These are phyloP conservation scores for Monosporozyma aerobia DNA, from an alignment of 805 yeast species.

Conservation along the genomic window DNA sequence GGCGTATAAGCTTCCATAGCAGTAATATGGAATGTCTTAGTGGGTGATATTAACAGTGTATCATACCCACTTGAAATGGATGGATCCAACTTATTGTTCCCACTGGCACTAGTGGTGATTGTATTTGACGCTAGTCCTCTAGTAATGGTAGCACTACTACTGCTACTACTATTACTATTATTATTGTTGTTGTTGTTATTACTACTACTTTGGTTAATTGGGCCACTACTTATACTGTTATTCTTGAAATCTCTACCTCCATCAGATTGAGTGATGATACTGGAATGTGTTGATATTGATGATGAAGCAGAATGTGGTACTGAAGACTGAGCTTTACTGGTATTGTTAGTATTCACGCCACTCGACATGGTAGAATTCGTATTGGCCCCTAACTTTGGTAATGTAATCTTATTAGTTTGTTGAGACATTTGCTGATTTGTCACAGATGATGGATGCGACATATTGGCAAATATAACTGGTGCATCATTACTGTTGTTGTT, in stretches of 20 bases:
- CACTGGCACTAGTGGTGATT: neutral
- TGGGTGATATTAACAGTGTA: slow-evolving; percentile 28
- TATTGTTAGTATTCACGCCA: neutral
- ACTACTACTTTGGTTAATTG: slow-evolving; percentile 5
- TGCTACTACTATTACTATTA: slow-evolving; percentile 10
- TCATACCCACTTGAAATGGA: slow-evolving; percentile 10
- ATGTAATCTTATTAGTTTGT: neutral
- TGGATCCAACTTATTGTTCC: slow-evolving; percentile 6
- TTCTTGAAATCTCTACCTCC: neutral
- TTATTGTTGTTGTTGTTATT: slow-evolving; percentile 1
- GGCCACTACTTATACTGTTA: neutral
- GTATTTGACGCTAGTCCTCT: neutral
- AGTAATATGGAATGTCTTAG: slow-evolving; percentile 37
- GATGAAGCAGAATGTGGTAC: neutral
- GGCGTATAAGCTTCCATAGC: slow-evolving; percentile 61
- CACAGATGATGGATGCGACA: neutral
- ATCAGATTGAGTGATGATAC: neutral
- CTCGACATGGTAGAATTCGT: neutral
- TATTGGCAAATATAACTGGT: neutral
- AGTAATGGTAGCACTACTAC: neutral
- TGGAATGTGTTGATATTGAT: neutral
- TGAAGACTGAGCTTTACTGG: neutral
- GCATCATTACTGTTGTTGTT: neutral
- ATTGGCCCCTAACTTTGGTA: neutral
- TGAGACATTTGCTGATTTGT: too few species aligned